These are phyloP conservation scores for Daldinia loculata DNA, from an alignment of 495 filamentous ascomycete species.

Conservation along the genomic window DNA sequence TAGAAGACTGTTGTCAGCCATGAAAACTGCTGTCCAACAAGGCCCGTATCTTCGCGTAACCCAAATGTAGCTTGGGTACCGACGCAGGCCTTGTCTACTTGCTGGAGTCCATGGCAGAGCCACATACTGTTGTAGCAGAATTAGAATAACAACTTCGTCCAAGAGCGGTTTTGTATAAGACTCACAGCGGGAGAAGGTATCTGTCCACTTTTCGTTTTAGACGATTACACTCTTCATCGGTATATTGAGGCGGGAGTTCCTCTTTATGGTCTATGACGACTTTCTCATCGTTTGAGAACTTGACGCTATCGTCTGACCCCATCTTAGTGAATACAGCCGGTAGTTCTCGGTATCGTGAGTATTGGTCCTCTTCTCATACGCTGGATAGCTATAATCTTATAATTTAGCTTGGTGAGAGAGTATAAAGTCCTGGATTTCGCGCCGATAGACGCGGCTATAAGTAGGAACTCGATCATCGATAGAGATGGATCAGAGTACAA, in stretches of 20 bases:
- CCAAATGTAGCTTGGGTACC: constrained; percentile 43
- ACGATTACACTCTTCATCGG: constrained; percentile 30
- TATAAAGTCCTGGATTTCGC: not conserved
- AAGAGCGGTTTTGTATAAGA: not conserved
- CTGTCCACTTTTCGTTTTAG: constrained; percentile 38
- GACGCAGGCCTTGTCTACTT: constrained; percentile 37
- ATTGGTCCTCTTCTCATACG: not conserved
- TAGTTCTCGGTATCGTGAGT: not conserved
- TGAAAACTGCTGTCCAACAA: constrained; percentile 40
- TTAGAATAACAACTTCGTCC: not conserved
- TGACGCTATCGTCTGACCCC: constrained; percentile 12
- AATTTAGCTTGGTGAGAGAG: not conserved
- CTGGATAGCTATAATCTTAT: not conserved
- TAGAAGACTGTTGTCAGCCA: constrained; percentile 43
- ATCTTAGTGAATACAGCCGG: not conserved
- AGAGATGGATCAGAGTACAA: not conserved
- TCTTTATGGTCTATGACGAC: not conserved
- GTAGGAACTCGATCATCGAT: not conserved
- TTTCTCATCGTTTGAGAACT: not conserved
- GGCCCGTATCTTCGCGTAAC: constrained; percentile 35
- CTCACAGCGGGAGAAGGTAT: constrained; percentile 37
- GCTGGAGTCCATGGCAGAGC: constrained; percentile 42
- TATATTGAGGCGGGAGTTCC: constrained; percentile 28
- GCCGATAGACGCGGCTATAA: not conserved
- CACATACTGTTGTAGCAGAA: constrained; percentile 23